Evolutionary conservation across 768 basidiomycete genomes (phyloP).

Genomic region (Boletus fagicola): DNA sequence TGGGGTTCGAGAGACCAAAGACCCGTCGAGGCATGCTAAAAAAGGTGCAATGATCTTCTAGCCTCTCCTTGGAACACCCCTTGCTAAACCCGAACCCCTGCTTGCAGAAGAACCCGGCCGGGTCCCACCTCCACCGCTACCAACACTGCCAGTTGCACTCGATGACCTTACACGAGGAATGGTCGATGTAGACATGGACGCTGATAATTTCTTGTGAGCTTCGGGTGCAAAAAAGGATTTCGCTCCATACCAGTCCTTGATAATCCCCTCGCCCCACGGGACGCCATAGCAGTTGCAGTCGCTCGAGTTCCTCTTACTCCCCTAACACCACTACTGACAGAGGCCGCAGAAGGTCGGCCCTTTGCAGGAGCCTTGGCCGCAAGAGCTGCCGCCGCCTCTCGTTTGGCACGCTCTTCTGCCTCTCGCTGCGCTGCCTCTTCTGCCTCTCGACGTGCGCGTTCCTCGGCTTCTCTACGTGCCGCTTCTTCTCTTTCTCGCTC

Average conservation of each 20-base stretch:
- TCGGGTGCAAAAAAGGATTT: not conserved
- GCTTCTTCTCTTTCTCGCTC: constrained; percentile 37
- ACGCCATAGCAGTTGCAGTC: constrained; percentile 44
- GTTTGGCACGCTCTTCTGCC: constrained; percentile 48
- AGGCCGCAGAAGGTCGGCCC: constrained; percentile 44
- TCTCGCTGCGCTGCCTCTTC: constrained; percentile 40
- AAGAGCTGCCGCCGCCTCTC: constrained; percentile 45
- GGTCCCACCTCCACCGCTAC: constrained; percentile 15
- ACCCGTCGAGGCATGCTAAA: not conserved
- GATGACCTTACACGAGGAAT: constrained; percentile 25
- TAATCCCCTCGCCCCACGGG: constrained; percentile 45
- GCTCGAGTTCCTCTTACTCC: constrained; percentile 74
- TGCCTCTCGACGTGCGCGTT: constrained; percentile 30
- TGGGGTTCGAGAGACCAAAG: not conserved
- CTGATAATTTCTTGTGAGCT: constrained; percentile 14
- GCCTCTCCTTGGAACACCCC: constrained; percentile 27
- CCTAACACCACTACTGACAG: constrained; percentile 55
- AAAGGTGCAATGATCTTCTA: constrained; percentile 8
- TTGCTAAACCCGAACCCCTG: constrained; percentile 27
- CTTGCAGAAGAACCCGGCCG: constrained; percentile 25
- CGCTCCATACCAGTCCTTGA: constrained; percentile 37
- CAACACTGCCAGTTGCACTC: constrained; percentile 28
- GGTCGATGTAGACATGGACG: constrained; percentile 11
- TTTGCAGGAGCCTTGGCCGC: constrained; percentile 22
- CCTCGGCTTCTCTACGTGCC: constrained; percentile 43